Conservation (phyloP, 805 yeast genomes). For the Myxozyma kluyveri region DNA sequence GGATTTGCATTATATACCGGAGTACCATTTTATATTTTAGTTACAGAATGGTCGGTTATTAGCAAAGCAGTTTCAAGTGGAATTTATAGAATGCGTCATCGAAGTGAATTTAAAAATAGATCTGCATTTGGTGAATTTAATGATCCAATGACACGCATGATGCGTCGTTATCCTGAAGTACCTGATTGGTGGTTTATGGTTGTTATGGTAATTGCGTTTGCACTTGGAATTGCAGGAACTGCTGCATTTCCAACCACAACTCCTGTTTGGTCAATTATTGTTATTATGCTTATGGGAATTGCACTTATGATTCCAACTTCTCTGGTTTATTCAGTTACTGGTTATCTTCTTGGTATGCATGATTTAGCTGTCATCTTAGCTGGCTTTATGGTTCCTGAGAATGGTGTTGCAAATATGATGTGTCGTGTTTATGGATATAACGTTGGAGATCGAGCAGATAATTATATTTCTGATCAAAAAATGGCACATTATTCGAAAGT, state of each 20-base stretch:
- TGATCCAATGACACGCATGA: conserved; percentile 44
- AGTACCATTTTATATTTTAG: conserved; percentile 44
- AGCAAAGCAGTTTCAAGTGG: conserved; percentile 5
- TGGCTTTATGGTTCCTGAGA: conserved; percentile 43
- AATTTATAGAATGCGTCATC: conserved; percentile 1
- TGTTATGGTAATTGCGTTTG: conserved; percentile 44
- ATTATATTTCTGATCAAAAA: conserved; percentile 55
- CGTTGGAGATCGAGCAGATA: conserved; percentile 63
- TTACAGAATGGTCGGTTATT: conserved; percentile 19
- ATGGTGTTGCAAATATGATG: conserved; percentile 53
- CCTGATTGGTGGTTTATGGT: conserved; percentile 52
- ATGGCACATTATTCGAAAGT: conserved; percentile 51
- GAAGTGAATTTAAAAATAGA: background rate
- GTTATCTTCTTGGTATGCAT: conserved; percentile 42
- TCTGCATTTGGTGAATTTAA: conserved; percentile 3
- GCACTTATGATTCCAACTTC: conserved; percentile 37
- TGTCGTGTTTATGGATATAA: conserved; percentile 54
- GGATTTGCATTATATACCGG: conserved; percentile 58
- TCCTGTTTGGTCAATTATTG: conserved; percentile 32
- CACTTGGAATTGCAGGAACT: conserved; percentile 45
- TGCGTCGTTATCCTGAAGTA: conserved; percentile 55
- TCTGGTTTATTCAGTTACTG: conserved; percentile 39
- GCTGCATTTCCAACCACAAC: conserved; percentile 41
- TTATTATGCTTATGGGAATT: conserved; percentile 35
- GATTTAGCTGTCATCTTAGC: conserved; percentile 27